Conservation (phyloP, 768 basidiomycete genomes). For the Xerocomus spinulosus region DNA sequence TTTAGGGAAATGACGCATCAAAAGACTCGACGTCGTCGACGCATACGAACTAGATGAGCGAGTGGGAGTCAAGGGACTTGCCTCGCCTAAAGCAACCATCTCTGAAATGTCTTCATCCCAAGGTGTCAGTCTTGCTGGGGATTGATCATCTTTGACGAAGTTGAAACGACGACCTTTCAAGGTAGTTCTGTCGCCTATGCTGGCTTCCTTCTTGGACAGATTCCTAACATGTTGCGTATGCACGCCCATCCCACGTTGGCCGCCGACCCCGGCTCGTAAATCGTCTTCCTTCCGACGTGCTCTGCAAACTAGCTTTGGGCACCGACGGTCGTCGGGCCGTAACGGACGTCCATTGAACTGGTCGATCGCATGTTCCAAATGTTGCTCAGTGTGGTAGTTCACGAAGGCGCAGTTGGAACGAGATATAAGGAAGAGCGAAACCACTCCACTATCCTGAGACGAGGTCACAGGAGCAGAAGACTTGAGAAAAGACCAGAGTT, state of each 20-base stretch:
- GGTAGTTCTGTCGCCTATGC: constrained; percentile 4
- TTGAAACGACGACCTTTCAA: neutral
- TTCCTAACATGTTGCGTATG: constrained; percentile 81
- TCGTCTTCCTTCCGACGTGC: constrained; percentile 80
- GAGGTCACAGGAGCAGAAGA: constrained; percentile 18
- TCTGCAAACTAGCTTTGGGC: constrained; percentile 79
- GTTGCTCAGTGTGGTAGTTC: constrained; percentile 67
- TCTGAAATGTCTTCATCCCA: constrained; percentile 37
- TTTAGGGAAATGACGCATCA: constrained; percentile 71
- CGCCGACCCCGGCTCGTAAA: constrained; percentile 84
- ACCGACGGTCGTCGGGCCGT: constrained; percentile 65
- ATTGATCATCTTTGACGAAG: neutral
- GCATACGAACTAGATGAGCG: constrained; percentile 62
- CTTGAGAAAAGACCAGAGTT: constrained; percentile 83
- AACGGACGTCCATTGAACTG: constrained; percentile 70
- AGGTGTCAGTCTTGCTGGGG: constrained; percentile 28
- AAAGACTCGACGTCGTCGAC: constrained; percentile 80
- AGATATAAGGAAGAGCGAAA: constrained; percentile 89
- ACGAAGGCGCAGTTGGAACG: constrained; percentile 94
- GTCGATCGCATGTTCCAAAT: constrained; percentile 62
- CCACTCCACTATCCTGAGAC: constrained; percentile 46
- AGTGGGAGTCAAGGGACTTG: constrained; percentile 7
- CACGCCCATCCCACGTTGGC: constrained; percentile 80
- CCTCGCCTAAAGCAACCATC: neutral
- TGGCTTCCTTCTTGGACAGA: constrained; percentile 38